phyloP scores from a whole-genome alignment of 179 eudicot species.

The Spergularia azorica region DNA sequence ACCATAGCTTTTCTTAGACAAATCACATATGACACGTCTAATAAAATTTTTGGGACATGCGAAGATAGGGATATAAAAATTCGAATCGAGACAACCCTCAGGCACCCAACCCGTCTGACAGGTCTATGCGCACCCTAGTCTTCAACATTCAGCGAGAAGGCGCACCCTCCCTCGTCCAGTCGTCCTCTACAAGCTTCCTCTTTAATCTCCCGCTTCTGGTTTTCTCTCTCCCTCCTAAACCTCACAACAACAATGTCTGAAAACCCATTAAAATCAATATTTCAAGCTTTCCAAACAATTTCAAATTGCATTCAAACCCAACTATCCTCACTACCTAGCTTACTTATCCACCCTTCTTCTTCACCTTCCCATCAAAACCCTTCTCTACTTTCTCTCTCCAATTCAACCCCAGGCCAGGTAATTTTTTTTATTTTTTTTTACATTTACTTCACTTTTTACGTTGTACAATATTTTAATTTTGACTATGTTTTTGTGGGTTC shows the following conservation, averaged over 20 bases:
- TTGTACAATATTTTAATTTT: background rate
- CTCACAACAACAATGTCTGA: constrained; percentile 45
- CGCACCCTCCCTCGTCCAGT: no score
- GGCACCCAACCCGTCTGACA: no score
- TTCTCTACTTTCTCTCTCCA: constrained; percentile 31
- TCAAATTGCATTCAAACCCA: constrained; percentile 56
- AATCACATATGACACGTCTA: no score
- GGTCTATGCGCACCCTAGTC: no score
- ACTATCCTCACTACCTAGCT: constrained; percentile 39
- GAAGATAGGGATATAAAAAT: no score
- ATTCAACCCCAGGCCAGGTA: constrained; percentile 23
- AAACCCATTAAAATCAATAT: constrained; percentile 59
- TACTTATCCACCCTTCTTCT: constrained; percentile 29
- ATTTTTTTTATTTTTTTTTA: background rate
- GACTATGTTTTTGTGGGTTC: background rate
- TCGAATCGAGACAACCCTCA: no score
- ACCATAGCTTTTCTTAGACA: no score
- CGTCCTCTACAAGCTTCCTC: no score
- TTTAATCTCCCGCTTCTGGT: background rate
- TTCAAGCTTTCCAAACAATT: constrained; percentile 47
- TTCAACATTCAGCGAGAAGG: no score
- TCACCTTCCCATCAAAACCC: constrained; percentile 23
- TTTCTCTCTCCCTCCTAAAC: background rate
- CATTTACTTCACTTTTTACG: background rate
- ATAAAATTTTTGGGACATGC: no score